Evolutionary conservation across 2,329 filamentous ascomycete species (phyloP).

Genomic region (Ciborinia camelliae): DNA sequence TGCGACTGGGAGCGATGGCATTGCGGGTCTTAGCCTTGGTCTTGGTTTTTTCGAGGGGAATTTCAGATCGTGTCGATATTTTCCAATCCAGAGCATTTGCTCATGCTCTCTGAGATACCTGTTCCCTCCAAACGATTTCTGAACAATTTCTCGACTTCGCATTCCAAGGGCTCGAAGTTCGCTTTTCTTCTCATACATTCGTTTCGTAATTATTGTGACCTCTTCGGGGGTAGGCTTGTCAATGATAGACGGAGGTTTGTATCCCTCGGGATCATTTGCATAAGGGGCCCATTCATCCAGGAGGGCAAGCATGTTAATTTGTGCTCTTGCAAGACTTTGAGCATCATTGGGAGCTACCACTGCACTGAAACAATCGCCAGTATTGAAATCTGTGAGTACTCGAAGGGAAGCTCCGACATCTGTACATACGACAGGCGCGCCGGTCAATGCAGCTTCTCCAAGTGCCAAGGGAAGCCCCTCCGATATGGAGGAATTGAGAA

Average conservation of each 20-base stretch:
- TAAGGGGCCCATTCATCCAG: constrained; percentile 59
- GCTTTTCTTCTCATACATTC: constrained; percentile 56
- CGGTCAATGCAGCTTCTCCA: constrained; percentile 55
- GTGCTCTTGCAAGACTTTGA: constrained; percentile 55
- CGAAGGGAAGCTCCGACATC: constrained; percentile 54
- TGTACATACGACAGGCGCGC: constrained; percentile 54
- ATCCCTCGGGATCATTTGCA: constrained; percentile 40
- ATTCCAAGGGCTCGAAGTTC: constrained; percentile 56
- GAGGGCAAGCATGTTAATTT: constrained; percentile 60
- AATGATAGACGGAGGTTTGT: constrained; percentile 13
- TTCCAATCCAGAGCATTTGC: constrained; percentile 54
- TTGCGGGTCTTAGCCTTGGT: not conserved
- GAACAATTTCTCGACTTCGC: constrained; percentile 55
- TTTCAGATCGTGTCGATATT: constrained; percentile 20
- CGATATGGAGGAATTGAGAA: constrained; percentile 55
- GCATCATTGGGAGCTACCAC: constrained; percentile 64
- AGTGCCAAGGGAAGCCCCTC: constrained; percentile 55
- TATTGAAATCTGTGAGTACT: constrained; percentile 53
- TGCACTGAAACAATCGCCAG: constrained; percentile 52
- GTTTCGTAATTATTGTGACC: constrained; percentile 49
- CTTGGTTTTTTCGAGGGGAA: not conserved
- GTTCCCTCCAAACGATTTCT: constrained; percentile 57
- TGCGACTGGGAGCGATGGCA: constrained; percentile 9
- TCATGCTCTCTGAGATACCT: constrained; percentile 60
- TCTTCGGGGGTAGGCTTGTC: constrained; percentile 47